These are phyloP conservation scores for Aspergillus phoenicis DNA, from an alignment of 2,329 filamentous ascomycete genomes.

Conservation along the genomic window DNA sequence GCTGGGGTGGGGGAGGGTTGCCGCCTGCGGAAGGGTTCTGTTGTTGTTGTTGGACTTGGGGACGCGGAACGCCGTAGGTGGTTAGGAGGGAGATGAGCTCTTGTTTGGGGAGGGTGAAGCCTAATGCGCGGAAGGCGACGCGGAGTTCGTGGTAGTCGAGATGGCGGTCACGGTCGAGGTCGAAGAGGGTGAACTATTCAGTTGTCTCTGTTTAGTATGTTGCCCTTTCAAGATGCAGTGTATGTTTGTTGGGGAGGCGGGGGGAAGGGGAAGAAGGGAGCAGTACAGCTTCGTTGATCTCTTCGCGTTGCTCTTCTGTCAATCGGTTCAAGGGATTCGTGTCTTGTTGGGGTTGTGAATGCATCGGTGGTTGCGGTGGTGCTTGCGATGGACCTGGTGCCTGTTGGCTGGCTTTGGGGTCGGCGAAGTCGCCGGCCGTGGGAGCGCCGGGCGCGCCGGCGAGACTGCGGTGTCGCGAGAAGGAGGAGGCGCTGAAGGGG, in stretches of 20 bases:
- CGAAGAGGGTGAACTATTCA: conserved; percentile 84
- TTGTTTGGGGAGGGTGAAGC: conserved; percentile 85
- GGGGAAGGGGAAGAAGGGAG: neutral
- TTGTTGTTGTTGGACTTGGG: conserved; percentile 51
- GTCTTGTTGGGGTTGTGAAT: conserved; percentile 47
- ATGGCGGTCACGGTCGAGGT: conserved; percentile 89
- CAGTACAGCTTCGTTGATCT: conserved; percentile 85
- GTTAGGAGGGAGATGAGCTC: conserved; percentile 82
- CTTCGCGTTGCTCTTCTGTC: conserved; percentile 85
- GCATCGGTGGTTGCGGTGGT: conserved; percentile 17
- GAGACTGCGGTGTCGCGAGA: conserved; percentile 43
- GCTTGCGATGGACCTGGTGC: conserved; percentile 8
- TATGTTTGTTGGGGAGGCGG: neutral
- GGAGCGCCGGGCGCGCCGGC: conserved; percentile 38
- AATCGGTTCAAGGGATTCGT: conserved; percentile 59
- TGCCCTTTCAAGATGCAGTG: neutral
- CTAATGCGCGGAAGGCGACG: conserved; percentile 91
- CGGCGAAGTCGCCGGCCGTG: conserved; percentile 29
- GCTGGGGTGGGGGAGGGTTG: conserved; percentile 41
- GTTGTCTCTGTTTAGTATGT: no score
- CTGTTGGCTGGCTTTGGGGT: conserved; percentile 36
- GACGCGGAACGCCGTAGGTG: conserved; percentile 73
- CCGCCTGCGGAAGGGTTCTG: conserved; percentile 26
- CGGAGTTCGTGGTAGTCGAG: conserved; percentile 99
- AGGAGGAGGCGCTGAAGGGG: conserved; percentile 48